A percentile compares a stretch with the other conserved stretches of the same genome.
phyloP scores from a whole-genome alignment of 371 early-diverging fungal genomes.

The Entomophthora muscae region DNA sequence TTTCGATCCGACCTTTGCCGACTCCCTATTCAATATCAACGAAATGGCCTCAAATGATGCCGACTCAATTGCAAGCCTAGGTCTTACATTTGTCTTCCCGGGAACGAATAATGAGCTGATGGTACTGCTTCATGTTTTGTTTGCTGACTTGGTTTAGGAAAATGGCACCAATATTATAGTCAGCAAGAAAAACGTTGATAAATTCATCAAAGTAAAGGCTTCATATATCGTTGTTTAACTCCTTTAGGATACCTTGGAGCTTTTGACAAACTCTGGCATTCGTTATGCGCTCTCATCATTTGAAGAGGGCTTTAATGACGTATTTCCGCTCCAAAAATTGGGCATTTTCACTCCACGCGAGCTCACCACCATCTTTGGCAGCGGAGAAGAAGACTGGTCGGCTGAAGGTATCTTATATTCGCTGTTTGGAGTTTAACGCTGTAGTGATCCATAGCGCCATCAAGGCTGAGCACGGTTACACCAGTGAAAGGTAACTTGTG shows the following conservation, averaged over 20 bases:
- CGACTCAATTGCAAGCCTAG: constrained; percentile 24
- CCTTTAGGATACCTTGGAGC: constrained; percentile 37
- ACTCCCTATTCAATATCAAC: constrained; percentile 15
- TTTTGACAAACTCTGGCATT: constrained; percentile 29
- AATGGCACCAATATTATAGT: background rate
- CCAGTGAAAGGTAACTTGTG: constrained; percentile 7
- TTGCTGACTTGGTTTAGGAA: constrained; percentile 34
- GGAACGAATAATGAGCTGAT: constrained; percentile 31
- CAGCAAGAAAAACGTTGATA: background rate
- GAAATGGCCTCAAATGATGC: constrained; percentile 67
- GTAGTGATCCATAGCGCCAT: constrained; percentile 46
- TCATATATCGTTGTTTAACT: constrained; percentile 40
- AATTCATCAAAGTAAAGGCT: background rate
- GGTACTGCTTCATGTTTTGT: constrained; percentile 27
- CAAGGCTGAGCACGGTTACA: constrained; percentile 79
- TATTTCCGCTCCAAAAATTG: constrained; percentile 54
- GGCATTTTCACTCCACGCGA: constrained; percentile 49
- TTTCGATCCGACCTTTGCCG: background rate
- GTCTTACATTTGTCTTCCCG: background rate
- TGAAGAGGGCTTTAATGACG: constrained; percentile 54
- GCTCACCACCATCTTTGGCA: constrained; percentile 45
- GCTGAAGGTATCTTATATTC: background rate
- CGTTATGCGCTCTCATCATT: constrained; percentile 52
- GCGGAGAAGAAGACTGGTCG: constrained; percentile 60
- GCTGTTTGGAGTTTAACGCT: constrained; percentile 12